phyloP scores from a whole-genome alignment of 768 basidiomycete genomes.

The Rhizopogon salebrosus region DNA sequence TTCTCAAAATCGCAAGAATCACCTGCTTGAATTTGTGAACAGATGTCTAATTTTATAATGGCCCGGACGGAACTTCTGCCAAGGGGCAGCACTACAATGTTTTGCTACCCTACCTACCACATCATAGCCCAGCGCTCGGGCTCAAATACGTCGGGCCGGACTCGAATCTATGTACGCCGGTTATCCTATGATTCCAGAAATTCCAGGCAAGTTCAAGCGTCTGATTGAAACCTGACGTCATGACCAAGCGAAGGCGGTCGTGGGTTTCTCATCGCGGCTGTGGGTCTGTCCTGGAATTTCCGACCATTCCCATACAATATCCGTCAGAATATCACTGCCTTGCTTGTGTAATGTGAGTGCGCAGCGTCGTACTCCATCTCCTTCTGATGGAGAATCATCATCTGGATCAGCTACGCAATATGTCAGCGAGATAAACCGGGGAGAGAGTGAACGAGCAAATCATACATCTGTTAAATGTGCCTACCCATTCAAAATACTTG shows the following conservation, averaged over 20 bases:
- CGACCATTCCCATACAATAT: slow-evolving; percentile 5
- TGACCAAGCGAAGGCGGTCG: slow-evolving; percentile 1
- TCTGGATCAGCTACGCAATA: slow-evolving; percentile 10
- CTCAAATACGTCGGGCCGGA: too few species aligned
- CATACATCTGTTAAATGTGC: slow-evolving; percentile 40
- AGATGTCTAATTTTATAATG: background rate
- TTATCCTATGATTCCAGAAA: too few species aligned
- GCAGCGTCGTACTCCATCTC: background rate
- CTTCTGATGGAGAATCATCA: background rate
- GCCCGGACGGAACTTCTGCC: background rate
- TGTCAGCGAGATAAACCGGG: background rate
- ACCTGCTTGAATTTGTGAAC: too few species aligned
- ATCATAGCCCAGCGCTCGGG: background rate
- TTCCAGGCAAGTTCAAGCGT: background rate
- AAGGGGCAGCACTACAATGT: background rate
- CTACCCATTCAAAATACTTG: slow-evolving; percentile 53
- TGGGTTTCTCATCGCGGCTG: background rate
- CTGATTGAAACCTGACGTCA: background rate
- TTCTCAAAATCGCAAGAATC: too few species aligned
- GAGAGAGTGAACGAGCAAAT: background rate
- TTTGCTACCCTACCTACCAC: background rate
- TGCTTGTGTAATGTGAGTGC: slow-evolving; percentile 11
- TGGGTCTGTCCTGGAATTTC: background rate
- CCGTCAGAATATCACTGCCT: background rate
- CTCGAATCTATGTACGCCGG: background rate